These are phyloP conservation scores for Colletotrichum aenigma DNA, from an alignment of 2,329 filamentous ascomycete species.

Conservation along the genomic window DNA sequence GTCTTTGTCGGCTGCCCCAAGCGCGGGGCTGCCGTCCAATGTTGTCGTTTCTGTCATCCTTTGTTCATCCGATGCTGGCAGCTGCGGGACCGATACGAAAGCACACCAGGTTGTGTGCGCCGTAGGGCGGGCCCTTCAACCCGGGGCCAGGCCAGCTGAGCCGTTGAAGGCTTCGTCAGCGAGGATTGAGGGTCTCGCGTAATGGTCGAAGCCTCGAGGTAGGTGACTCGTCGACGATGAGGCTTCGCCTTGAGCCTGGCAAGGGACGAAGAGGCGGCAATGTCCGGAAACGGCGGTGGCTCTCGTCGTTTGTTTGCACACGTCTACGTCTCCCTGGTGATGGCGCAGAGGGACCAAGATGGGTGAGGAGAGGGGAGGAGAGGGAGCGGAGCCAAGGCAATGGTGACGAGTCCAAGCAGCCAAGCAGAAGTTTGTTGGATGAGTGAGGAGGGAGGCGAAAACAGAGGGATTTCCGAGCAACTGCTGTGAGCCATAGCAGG, in stretches of 20 bases:
- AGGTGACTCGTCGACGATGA: conserved; percentile 9
- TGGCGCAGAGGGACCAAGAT: not conserved
- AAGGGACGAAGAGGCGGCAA: not conserved
- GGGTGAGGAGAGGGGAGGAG: not conserved
- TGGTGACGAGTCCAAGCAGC: not conserved
- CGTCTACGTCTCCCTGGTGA: not conserved
- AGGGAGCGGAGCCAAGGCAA: not conserved
- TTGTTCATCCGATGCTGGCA: conserved; percentile 12
- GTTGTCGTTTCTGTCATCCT: not conserved
- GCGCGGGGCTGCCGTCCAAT: conserved; percentile 8
- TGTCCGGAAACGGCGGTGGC: not conserved
- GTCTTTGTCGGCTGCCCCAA: not conserved
- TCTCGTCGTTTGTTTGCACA: not conserved
- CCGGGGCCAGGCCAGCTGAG: not conserved
- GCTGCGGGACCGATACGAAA: not conserved
- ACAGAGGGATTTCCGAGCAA: not conserved
- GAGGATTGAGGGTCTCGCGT: not conserved
- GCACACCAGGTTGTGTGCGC: not conserved
- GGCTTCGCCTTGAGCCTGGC: not conserved
- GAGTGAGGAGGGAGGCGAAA: not conserved
- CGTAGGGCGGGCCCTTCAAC: not conserved
- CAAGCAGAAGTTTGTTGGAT: not conserved
- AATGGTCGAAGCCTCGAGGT: not conserved
- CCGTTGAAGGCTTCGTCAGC: not conserved
- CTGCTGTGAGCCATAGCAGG: not conserved